Evolutionary conservation across 2,329 filamentous ascomycete species (phyloP).

Genomic region (Phialemoniopsis sp.): DNA sequence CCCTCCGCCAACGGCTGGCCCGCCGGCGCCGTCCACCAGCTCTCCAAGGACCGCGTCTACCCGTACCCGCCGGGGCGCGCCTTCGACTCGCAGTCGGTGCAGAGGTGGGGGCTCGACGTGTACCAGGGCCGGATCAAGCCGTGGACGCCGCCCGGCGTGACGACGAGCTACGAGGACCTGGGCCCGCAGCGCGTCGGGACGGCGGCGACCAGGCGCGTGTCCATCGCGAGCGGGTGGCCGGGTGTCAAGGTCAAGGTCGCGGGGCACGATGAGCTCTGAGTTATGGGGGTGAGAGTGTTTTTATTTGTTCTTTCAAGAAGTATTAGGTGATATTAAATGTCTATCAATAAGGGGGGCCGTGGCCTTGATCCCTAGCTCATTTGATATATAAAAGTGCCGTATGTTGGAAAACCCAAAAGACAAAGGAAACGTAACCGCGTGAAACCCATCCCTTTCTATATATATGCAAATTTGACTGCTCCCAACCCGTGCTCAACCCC

Average conservation of each 20-base stretch:
- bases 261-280: conserved; percentile 10
- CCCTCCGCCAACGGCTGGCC: conserved; percentile 13
- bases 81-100: conserved; percentile 19
- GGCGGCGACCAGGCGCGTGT: conserved; percentile 2
- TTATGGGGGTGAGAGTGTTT: not conserved
- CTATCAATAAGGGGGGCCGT: too few species aligned
- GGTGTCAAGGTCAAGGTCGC: conserved; percentile 14
- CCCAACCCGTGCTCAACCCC: too few species aligned
- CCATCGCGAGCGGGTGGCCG: conserved; percentile 3
- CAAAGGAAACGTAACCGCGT: too few species aligned
- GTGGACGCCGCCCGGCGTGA: conserved; percentile 23
- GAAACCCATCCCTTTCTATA: too few species aligned
- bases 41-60: conserved; percentile 27
- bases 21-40: conserved; percentile 27
- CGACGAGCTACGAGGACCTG: conserved; percentile 13
- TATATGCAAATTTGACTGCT: too few species aligned
- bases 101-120: conserved; percentile 30
- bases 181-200: conserved; percentile 16
- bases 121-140: conserved; percentile 28
- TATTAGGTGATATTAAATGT: too few species aligned
- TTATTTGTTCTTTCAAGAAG: too few species aligned
- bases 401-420: too few species aligned
- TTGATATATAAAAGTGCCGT: too few species aligned
- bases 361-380: too few species aligned
- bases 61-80: conserved; percentile 24